Conservation (phyloP, 495 filamentous ascomycete genomes). For the Achaetomiella virescens region DNA sequence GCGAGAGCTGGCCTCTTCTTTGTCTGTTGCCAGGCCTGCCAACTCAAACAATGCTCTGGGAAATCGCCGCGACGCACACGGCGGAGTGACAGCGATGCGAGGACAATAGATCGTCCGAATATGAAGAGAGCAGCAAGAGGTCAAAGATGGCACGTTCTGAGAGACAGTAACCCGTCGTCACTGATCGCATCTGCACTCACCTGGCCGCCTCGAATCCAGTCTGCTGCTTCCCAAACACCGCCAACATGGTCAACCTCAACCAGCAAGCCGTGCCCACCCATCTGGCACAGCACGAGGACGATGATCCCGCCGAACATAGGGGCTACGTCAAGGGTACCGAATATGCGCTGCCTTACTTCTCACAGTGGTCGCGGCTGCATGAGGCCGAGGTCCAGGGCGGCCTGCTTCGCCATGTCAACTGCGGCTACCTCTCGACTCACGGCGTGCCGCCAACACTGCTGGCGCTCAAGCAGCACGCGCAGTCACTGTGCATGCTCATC, state of each 20-base stretch:
- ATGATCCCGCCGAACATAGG: slow-evolving; percentile 17
- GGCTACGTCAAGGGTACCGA: slow-evolving; percentile 32
- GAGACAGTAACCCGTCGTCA: too few species aligned
- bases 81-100: not conserved
- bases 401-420: slow-evolving; percentile 42
- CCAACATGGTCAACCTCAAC: slow-evolving; percentile 4
- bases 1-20: not conserved
- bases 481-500: slow-evolving; percentile 46
- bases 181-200: too few species aligned
- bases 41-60: not conserved
- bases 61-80: not conserved
- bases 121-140: too few species aligned
- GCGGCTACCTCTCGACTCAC: slow-evolving; percentile 45
- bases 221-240: not conserved
- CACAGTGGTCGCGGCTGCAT: slow-evolving; percentile 24
- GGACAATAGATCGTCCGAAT: too few species aligned
- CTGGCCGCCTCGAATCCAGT: not conserved
- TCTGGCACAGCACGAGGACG: slow-evolving; percentile 26
- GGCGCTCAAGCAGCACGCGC: slow-evolving; percentile 50
- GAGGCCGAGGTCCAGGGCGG: slow-evolving; percentile 8
- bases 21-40: not conserved
- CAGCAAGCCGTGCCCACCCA: slow-evolving; percentile 12
- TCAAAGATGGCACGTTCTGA: too few species aligned
- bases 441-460: slow-evolving; percentile 43
- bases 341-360: slow-evolving; percentile 29